Base-by-base conservation (phyloP, 805 yeast species). In the Pichia ethanolica region DNA sequence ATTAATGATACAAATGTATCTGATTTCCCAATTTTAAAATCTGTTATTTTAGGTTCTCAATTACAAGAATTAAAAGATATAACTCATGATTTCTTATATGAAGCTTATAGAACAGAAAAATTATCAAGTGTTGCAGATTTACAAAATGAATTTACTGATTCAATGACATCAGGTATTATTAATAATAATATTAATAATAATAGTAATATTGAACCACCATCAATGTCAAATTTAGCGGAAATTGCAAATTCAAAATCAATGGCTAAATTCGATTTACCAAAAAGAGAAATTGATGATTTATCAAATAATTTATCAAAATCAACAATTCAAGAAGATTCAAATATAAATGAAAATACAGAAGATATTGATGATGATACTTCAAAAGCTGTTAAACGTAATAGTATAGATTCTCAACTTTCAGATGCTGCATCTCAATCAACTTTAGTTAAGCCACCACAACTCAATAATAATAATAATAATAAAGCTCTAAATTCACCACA, bases 21-120 rank as follows among this genome's bases (percentile, higher is more conserved):
- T 38, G 85, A 80, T 59, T 79, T 80, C 62, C 66, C 80, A 8
- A 62, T 75, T 38, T 71, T 80, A 56, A 77, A 73, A 60, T 71
- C 79, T 20, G 84, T 79, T 9, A 57, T 80, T 25, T 67, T 80
- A 50, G 83, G 83, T 33, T 72, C 82, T 20, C 84, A 80, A 59
- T 69, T 80, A 56, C 83, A 79, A 62, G 85, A 80, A 57, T 69
- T 80, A 64, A 80, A 80, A 64, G 85, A 80, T 61, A 73, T 80
- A 58, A 80, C 85, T 36, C 83, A 80, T 59, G 84, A 79, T 60
- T 80, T 75, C 69, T 65, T 80, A 51, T 80, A 80, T 61, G 85
- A 80, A 62, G 73, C 76, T 42, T 80, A 80, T 66, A 72, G 85
- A 71, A 80, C 84, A n/a, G 84, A 80, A 57, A 70, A 79, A 56